phyloP scores from a whole-genome alignment of 2,329 filamentous ascomycete genomes.

The Fusarium domesticum region DNA sequence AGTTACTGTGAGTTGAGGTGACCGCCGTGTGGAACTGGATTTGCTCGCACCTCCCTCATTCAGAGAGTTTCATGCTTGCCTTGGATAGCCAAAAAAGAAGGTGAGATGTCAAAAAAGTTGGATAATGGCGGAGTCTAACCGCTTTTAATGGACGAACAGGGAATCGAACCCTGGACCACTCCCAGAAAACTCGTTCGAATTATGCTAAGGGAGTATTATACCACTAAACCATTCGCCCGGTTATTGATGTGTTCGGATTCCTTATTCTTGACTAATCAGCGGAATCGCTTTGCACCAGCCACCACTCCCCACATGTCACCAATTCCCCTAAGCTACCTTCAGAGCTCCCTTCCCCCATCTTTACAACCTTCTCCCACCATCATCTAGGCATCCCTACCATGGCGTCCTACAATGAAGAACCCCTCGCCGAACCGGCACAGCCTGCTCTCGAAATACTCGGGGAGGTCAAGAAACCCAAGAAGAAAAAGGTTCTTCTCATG shows the following conservation, averaged over 20 bases:
- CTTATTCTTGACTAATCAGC: no score
- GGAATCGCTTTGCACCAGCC: no score
- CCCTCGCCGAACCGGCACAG: slow-evolving; percentile 28
- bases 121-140: slow-evolving; percentile 16
- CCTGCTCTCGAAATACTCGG: slow-evolving; percentile 39
- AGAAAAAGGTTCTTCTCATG: slow-evolving; percentile 86
- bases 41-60: no score
- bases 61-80: no score
- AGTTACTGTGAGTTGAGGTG: no score
- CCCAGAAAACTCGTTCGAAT: slow-evolving; percentile 15
- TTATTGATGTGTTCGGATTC: slow-evolving; percentile 4
- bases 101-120: slow-evolving; percentile 10
- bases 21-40: no score
- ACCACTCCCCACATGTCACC: slow-evolving; percentile 9
- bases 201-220: slow-evolving; percentile 27
- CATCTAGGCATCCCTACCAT: slow-evolving; percentile 17
- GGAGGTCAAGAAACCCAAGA: slow-evolving; percentile 68
- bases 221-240: slow-evolving; percentile 25
- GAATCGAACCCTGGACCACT: slow-evolving; percentile 28
- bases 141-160: slow-evolving; percentile 21
- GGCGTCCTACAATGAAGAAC: slow-evolving; percentile 35
- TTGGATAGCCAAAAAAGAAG: neutral
- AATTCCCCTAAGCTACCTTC: slow-evolving; percentile 17
- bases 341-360: slow-evolving; percentile 9
- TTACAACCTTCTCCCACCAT: neutral